phyloP scores from a whole-genome alignment of 192 early-diverging fungal genomes.

The Rhizophagus prolifer region DNA sequence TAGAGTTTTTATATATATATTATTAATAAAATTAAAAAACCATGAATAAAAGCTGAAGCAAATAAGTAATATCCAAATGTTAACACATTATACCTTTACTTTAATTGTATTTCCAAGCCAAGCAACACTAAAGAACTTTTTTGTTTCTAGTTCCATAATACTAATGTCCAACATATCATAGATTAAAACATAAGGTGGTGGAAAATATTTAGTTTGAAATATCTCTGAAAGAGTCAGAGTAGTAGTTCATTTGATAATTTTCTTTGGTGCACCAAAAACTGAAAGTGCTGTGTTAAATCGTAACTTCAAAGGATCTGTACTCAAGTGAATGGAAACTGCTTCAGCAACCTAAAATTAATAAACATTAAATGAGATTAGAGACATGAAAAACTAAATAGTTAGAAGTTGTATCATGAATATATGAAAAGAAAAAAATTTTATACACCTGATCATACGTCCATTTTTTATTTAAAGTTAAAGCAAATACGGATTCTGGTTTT shows the following conservation, averaged over 20 bases:
- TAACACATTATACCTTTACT: conserved; percentile 52
- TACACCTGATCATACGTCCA: too few species aligned
- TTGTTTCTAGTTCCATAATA: conserved; percentile 82
- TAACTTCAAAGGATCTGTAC: conserved; percentile 68
- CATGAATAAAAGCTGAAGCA: neutral
- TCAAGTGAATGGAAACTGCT: conserved; percentile 61
- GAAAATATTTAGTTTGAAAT: conserved; percentile 32
- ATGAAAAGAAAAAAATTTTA: too few species aligned
- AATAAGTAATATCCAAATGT: neutral
- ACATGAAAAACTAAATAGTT: neutral
- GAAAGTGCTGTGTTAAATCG: conserved; percentile 57
- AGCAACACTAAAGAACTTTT: conserved; percentile 67
- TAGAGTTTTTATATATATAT: too few species aligned
- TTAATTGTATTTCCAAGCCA: conserved; percentile 65
- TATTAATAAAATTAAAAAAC: too few species aligned
- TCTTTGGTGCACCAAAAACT: conserved; percentile 34
- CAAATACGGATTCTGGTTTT: conserved; percentile 36
- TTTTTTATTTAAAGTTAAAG: conserved; percentile 61
- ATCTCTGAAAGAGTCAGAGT: conserved; percentile 42
- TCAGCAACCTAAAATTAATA: conserved; percentile 57
- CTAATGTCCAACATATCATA: conserved; percentile 86
- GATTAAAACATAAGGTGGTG: conserved; percentile 51
- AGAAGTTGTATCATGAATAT: neutral
- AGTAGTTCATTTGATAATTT: conserved; percentile 33
- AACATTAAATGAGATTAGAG: conserved; percentile 5